Base-by-base conservation (phyloP, 345 rosid genomes). In the Acer campestre region DNA sequence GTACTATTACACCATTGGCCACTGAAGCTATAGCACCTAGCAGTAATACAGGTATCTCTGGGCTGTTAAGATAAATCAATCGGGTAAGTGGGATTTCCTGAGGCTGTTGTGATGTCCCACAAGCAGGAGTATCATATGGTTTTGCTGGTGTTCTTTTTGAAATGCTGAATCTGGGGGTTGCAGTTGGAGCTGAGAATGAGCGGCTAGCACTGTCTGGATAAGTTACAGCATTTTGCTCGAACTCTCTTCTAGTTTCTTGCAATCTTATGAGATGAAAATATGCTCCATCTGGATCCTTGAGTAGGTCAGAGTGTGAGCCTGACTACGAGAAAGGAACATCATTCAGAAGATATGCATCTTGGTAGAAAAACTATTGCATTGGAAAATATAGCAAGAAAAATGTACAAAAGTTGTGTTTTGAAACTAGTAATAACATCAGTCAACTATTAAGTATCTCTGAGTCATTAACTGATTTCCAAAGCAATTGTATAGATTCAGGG, bases 281-380 rank as follows among this genome's bases (percentile, higher is more conserved):
- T 48, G 85, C 83, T 81, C 91, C 89, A 23, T 79, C 73, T 18
- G 84, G 82, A 80, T 86, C 81, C 29, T 46, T 27, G n/a, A 78
- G 67, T 65, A 88, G 78, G 68, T 82, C 88, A 17, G 78, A 77
- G 51, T 86, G 89, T 35, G 88, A 74, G 53, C 85, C 87, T 84
- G 74, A 35, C 46, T 7, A 42, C 9, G 46, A 8, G 46, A 42
- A 42, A 42, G 46, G 11, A 35, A 42, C 11, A 8, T 8, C 10
- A 42, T 42, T 42, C 46, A 42, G 49, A 46, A 3, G 4, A 20
- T 13, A 38, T 56, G 65, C 27, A 71, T 13, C 25, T 58, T 71
- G 10, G 13, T 49, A 10, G 74, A 59, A 65, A 65, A 35, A 14
- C 23, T 65, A 17, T 12, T n/a, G 62, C 35, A n/a, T 13, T n/a